Conservation (phyloP, 805 yeast species). For the Sungouiozyma intestinalis region DNA sequence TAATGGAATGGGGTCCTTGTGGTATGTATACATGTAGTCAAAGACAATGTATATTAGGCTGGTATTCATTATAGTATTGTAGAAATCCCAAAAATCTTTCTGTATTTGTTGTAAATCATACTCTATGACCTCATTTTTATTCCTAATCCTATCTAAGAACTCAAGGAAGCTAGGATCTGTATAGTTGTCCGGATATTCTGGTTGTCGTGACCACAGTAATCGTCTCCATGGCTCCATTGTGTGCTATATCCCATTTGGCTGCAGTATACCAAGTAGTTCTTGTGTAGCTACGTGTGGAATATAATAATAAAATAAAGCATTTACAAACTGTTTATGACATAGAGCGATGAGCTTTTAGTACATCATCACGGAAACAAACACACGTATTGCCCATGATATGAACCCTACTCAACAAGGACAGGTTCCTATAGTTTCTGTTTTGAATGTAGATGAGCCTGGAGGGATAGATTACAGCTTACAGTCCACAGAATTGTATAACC, state of each 20-base stretch:
- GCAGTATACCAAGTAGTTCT: background rate
- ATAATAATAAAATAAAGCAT: background rate
- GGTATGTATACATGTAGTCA: constrained; percentile 16
- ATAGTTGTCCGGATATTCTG: constrained; percentile 79
- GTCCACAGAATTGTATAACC: background rate
- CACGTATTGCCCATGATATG: background rate
- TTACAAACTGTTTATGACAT: background rate
- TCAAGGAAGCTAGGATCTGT: constrained; percentile 68
- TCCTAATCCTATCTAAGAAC: constrained; percentile 10
- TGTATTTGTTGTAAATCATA: constrained; percentile 14
- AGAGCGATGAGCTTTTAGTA: too few species aligned
- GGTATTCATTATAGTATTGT: constrained; percentile 39
- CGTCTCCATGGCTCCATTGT: constrained; percentile 56
- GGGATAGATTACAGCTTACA: background rate
- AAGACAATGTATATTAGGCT: constrained; percentile 61
- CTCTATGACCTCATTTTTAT: constrained; percentile 6
- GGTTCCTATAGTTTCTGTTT: background rate
- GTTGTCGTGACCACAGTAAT: constrained; percentile 69
- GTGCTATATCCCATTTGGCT: background rate
- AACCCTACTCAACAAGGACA: background rate
- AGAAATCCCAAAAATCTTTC: constrained; percentile 18
- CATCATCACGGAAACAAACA: too few species aligned
- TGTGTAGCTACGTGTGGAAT: background rate
- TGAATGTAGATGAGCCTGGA: background rate
- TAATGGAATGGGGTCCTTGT: constrained; percentile 15